Conservation (phyloP, 2,329 filamentous ascomycete species). For the Beauveria sp. region DNA sequence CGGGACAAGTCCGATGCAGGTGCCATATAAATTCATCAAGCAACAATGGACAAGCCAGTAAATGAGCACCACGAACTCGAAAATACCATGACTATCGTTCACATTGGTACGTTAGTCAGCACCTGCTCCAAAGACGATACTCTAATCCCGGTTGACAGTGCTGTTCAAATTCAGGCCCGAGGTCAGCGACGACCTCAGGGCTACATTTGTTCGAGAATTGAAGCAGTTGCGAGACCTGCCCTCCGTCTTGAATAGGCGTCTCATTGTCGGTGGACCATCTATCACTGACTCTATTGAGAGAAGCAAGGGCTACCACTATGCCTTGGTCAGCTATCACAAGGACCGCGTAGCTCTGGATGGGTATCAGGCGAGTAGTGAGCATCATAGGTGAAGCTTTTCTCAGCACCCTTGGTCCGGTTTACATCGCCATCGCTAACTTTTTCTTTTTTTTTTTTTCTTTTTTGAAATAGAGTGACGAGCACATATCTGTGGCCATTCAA, state of each 20-base stretch:
- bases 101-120: constrained; percentile 23
- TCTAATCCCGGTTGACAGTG: constrained; percentile 24
- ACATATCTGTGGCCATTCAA: constrained; percentile 44
- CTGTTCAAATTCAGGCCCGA: constrained; percentile 41
- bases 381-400: constrained; percentile 33
- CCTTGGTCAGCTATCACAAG: constrained; percentile 43
- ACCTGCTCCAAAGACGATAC: neutral
- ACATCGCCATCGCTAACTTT: neutral
- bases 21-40: neutral
- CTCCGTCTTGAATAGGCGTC: constrained; percentile 39
- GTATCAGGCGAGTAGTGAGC: constrained; percentile 46
- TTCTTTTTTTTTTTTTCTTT: no score
- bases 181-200: constrained; percentile 32
- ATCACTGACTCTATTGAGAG: constrained; percentile 43
- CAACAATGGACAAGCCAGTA: neutral
- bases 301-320: constrained; percentile 46
- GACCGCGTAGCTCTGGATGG: constrained; percentile 36
- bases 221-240: constrained; percentile 40
- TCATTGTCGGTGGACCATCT: constrained; percentile 45
- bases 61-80: neutral
- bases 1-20: constrained; percentile 1
- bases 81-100: constrained; percentile 25
- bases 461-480: constrained; percentile 36
- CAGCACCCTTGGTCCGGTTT: neutral
- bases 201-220: constrained; percentile 37